Evolutionary conservation across 495 filamentous ascomycete genomes (phyloP), one percentile per base, ranked within the genome.

Genomic region (Penicillium diatomitis): DNA sequence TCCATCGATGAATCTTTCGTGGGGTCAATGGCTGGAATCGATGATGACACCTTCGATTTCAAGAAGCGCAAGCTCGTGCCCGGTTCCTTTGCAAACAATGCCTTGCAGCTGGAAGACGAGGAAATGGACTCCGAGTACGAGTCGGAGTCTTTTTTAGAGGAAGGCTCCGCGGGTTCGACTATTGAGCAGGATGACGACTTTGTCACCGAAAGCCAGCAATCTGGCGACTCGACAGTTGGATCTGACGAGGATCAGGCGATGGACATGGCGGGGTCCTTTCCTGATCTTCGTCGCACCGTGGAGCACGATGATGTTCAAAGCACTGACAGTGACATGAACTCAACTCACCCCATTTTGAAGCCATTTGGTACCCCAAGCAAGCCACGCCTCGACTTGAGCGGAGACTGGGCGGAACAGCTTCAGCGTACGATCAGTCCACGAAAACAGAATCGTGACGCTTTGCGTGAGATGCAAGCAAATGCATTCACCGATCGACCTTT

Each of bases 391-490:
- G 64, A 76, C 55, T 62, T 75, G 8, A 70, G 60, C 70, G 75
- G 74, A 38, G 86, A 94, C 58, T 98, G 92, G 92, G 83, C 88
- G 37, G 83, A 91, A 57, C 90, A 95, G 61, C 72, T 98, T 50
- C 87, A 88, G 66, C 86, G 84, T 45, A 96, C 92, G 1, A 86
- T 96, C 53, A 95, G 87, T 61, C 92, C 92, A 27, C 79, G 83
- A 57, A 90, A 95, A 67, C 81, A 88, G 60, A 83, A 95, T 72
- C 86, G 90, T 54, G 74, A 78, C 46, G 78, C 76, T 9, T 60
- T 86, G 35, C 74, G 77, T 37, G 76, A 82, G 50, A 78, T 69
- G 48, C 82, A 85, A 59, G 76, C 65, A 6, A 68, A 70, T 50
- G 68, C 77, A n/a, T 72, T 81, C 27, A 64, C 67, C 37, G 68